A percentile compares a stretch with the other conserved stretches of the same genome.
Conservation (phyloP, 78 protist species). For the slime mould (Dictyostelium discoideum) region DNA sequence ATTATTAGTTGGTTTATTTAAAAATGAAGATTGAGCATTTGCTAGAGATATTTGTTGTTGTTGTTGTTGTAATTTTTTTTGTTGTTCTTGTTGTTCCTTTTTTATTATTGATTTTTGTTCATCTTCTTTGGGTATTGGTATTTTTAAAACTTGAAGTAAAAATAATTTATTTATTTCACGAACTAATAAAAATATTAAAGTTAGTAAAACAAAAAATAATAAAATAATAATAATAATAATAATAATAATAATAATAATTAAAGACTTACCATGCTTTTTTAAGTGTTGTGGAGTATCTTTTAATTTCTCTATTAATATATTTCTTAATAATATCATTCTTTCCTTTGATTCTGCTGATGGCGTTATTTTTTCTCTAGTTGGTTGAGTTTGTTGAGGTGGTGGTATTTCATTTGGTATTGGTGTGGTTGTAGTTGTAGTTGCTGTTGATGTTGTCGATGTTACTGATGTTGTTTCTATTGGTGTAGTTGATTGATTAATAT, state of each 20-base stretch:
- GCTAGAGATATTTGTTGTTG: background rate
- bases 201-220: no score
- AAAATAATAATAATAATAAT: background rate
- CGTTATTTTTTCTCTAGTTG: background rate
- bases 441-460: background rate
- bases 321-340: background rate
- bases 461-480: background rate
- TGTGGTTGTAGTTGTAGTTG: background rate
- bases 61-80: background rate
- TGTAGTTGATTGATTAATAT: background rate
- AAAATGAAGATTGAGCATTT: background rate
- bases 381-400: background rate
- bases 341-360: conserved; percentile 3
- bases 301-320: background rate
- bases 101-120: background rate
- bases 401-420: background rate
- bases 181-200: background rate
- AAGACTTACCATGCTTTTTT: background rate
- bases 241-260: background rate
- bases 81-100: background rate
- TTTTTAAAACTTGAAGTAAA: conserved; percentile 14
- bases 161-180: conserved; percentile 17
- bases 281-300: conserved; percentile 16
- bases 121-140: conserved; percentile 5
- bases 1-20: background rate